These are phyloP conservation scores for Fusarium nygamai DNA, from an alignment of 2,329 filamentous ascomycete genomes.

Conservation along the genomic window DNA sequence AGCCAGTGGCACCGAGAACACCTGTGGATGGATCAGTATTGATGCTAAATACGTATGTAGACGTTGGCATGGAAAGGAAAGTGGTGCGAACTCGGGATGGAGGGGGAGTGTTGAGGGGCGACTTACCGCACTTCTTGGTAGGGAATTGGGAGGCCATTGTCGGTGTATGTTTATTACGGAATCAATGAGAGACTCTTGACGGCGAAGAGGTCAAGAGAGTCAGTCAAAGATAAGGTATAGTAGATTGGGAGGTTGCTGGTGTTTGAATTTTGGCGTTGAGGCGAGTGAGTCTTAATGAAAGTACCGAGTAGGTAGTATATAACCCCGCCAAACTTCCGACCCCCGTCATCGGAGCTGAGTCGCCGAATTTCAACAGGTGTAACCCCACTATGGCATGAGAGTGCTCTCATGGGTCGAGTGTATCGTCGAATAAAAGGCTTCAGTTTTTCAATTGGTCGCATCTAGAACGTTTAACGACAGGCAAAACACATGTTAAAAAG, in stretches of 20 bases:
- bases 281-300: constrained; percentile 30
- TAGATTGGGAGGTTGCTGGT: not conserved
- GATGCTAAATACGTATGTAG: not conserved
- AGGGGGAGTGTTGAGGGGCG: constrained; percentile 7
- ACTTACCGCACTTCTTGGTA: constrained; percentile 68
- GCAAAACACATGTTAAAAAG: constrained; percentile 16
- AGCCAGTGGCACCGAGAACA: constrained; percentile 91
- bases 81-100: constrained; percentile 12
- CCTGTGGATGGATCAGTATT: constrained; percentile 52
- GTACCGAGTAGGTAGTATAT: constrained; percentile 4
- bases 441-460: constrained; percentile 11
- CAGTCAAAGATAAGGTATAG: not conserved
- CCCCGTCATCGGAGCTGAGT: constrained; percentile 48
- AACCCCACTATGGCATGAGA: constrained; percentile 25
- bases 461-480: constrained; percentile 3
- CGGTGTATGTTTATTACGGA: not conserved
- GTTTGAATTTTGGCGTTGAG: constrained; percentile 35
- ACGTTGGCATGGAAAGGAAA: not conserved
- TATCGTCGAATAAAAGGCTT: constrained; percentile 22
- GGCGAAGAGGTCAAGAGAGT: not conserved
- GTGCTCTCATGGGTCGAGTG: constrained; percentile 21
- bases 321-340: constrained; percentile 44
- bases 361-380: not conserved
- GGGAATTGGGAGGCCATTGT: constrained; percentile 58
- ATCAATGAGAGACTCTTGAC: not conserved